A percentile compares a stretch with the other conserved stretches of the same genome.
These are phyloP conservation scores for Cladophialophora exuberans DNA, from an alignment of 2,329 filamentous ascomycete genomes.

Conservation along the genomic window DNA sequence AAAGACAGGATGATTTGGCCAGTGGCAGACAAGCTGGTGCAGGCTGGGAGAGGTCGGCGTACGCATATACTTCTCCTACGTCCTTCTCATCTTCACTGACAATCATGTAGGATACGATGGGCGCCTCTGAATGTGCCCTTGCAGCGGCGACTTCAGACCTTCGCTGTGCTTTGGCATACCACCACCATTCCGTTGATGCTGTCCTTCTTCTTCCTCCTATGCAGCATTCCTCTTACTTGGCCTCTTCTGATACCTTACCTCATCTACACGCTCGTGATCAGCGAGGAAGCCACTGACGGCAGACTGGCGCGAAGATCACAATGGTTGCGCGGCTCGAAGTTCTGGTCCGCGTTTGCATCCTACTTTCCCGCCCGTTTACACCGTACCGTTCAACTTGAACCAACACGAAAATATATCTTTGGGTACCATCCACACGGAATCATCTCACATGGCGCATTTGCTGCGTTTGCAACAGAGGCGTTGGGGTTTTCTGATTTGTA, in stretches of 20 bases:
- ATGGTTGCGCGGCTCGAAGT: constrained; percentile 69
- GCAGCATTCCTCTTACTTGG: constrained; percentile 90
- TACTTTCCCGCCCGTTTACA: constrained; percentile 92
- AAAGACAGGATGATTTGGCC: constrained; percentile 42
- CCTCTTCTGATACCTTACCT: constrained; percentile 77
- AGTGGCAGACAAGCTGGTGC: constrained; percentile 58
- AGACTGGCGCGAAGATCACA: constrained; percentile 74
- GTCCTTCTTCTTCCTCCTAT: constrained; percentile 85
- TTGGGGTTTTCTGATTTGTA: constrained; percentile 86
- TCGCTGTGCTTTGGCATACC: constrained; percentile 75
- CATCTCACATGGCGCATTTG: constrained; percentile 94
- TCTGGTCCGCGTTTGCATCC: constrained; percentile 88
- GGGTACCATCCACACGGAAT: constrained; percentile 98
- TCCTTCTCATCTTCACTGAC: constrained; percentile 2
- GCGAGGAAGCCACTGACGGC: constrained; percentile 75
- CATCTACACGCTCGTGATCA: constrained; percentile 75
- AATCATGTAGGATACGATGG: constrained; percentile 69
- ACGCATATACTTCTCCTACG: constrained; percentile 16
- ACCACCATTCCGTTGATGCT: constrained; percentile 71
- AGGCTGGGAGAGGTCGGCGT: constrained; percentile 56
- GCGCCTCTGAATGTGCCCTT: constrained; percentile 78
- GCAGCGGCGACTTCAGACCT: constrained; percentile 73
- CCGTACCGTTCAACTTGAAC: constrained; percentile 76
- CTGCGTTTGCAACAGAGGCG: constrained; percentile 86
- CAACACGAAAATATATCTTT: constrained; percentile 91